Base-by-base conservation (phyloP, 768 basidiomycete genomes). In the Tylopilus intermedius region DNA sequence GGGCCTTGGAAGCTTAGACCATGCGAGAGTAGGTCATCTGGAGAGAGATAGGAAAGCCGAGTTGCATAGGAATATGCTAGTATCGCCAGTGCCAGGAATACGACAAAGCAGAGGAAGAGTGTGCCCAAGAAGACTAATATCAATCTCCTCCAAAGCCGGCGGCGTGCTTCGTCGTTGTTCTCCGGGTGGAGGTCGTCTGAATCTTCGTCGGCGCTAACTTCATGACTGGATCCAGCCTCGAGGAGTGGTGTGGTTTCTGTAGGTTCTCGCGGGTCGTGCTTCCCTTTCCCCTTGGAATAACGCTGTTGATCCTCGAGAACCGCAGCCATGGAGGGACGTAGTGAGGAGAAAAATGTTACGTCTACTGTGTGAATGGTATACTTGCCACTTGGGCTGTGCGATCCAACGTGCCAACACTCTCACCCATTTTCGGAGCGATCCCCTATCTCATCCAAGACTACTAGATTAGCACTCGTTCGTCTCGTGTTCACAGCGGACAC, bases 21-120 rank as follows among this genome's bases (percentile, higher is more conserved):
- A 13, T 75, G 70, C 37, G 79, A 69, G 33, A 88, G 63, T 49
- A 88, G 65, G 56, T 82, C 79, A 55, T 87, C 77, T 11, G 83
- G 74, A 3, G 81, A 78, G 14, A 81, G 60, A 50, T 68, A 65
- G 13, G 80, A 76, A 1, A 79, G 79, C 30, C 74, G 74, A 15
- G 83, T 73, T 18, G 82, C 80, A 59, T 88, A 90, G 3, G 82
- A 82, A 73, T 80, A 86, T 5, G 80, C 83, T 8, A 88, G 70
- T 15, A 86, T 59, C 4, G 71, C 74, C 9, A 82, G 42, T 3
- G 76, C 46, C 13, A 77, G 59, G 37, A 81, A 71, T 4, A 74
- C 29, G 18, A 79, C 24, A 39, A 83, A 60, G 57, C 78, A 81
- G 43, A 82, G 32, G 27, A 69, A 71, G 6, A 88, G 69, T 0